phyloP scores from a whole-genome alignment of 805 yeast genomes.

The Starmerella vaccinii region DNA sequence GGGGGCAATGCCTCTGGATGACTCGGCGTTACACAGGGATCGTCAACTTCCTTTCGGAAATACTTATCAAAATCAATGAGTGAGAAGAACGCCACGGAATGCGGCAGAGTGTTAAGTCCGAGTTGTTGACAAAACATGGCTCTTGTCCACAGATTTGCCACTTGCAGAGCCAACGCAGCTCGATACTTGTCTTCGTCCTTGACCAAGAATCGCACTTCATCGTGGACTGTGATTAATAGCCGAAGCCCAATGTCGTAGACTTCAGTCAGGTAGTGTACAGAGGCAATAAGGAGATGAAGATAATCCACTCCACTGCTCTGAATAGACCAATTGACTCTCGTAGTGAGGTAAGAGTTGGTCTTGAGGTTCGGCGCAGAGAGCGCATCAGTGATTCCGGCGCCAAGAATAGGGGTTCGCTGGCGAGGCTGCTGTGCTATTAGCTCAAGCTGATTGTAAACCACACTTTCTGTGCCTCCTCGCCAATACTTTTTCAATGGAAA shows the following conservation, averaged over 20 bases:
- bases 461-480: constrained; percentile 87
- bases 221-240: constrained; percentile 81
- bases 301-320: constrained; percentile 98
- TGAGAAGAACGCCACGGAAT: constrained; percentile 89
- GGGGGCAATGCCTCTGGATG: constrained; percentile 58
- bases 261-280: constrained; percentile 73
- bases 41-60: constrained; percentile 81
- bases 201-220: constrained; percentile 76
- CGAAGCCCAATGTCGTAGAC: constrained; percentile 64
- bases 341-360: constrained; percentile 59
- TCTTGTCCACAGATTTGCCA: constrained; percentile 90
- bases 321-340: constrained; percentile 94
- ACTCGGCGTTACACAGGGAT: constrained; percentile 88
- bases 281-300: constrained; percentile 67
- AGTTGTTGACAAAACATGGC: constrained; percentile 89
- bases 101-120: constrained; percentile 84
- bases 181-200: constrained; percentile 62
- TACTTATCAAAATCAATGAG: constrained; percentile 85
- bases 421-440: constrained; percentile 67
- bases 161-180: constrained; percentile 74
- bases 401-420: constrained; percentile 84
- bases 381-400: constrained; percentile 88
- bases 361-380: constrained; percentile 56
- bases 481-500: constrained; percentile 29
- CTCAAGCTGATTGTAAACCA: constrained; percentile 81